Evolutionary conservation across 148 eudicot species (phyloP).

Genomic region (Fallopia convolvulus): DNA sequence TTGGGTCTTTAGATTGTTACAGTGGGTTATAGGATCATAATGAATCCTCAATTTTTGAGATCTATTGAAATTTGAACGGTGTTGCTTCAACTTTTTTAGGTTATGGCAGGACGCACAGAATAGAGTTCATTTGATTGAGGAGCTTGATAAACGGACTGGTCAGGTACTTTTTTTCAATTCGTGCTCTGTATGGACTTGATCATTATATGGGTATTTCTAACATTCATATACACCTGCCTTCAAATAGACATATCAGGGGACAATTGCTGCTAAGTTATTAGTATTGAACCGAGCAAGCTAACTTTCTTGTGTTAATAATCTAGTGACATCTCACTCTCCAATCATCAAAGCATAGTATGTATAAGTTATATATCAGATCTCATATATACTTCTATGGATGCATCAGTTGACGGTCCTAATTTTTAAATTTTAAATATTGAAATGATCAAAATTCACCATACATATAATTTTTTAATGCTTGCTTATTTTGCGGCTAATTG

Average conservation of each 20-base stretch:
- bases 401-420: not conserved
- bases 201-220: not conserved
- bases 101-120: constrained; percentile 82
- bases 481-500: no score
- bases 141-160: constrained; percentile 62
- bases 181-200: not conserved
- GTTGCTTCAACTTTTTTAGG: constrained; percentile 29
- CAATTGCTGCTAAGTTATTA: not conserved
- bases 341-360: not conserved
- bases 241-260: not conserved
- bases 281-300: not conserved
- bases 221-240: not conserved
- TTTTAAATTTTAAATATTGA: not conserved
- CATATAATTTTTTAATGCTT: not conserved
- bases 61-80: not conserved
- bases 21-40: not conserved
- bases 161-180: constrained; percentile 34
- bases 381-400: not conserved
- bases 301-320: not conserved
- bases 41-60: constrained; percentile 7
- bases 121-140: constrained; percentile 54
- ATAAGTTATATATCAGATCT: not conserved
- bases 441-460: not conserved
- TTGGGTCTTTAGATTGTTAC: constrained; percentile 1
- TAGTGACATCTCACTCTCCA: not conserved